Evolutionary conservation across 768 basidiomycete genomes (phyloP), one percentile per base, ranked within the genome.

Genomic region (Mycena maculata): DNA sequence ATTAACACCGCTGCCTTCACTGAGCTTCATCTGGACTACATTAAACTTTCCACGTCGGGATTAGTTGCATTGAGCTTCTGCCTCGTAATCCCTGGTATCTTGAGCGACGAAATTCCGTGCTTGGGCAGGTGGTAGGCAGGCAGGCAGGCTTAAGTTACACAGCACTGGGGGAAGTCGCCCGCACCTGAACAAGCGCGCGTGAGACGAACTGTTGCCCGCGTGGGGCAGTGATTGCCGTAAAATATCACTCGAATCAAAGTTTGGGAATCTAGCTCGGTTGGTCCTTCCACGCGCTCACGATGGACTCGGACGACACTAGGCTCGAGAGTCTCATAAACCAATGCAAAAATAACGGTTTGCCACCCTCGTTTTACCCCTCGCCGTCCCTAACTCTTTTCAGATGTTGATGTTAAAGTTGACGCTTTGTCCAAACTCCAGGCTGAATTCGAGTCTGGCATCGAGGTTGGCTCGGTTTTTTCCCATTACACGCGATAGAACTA

Each of bases 401-500:
- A 95, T 77, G 87, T 91, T 64, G 93, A 95, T 79, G 84, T 87
- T 67, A 93, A 90, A 80, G 85, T 93, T 25, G 93, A 95, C 75
- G 93, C 92, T 28, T 83, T 95, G 67, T 83, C 88, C 64, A 94
- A 92, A 80, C 83, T 95, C 45, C 90, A 94, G 77, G 83, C 82
- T 39, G 87, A 90, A 78, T 92, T 93, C 75, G 91, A 93, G 78
- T 80, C 85, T 41, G 89, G 87, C 53, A 76, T 85, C 63, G 88
- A 95, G 84, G 94, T 93, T 76, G 25, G 53, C 80, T 45, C 54
- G 36, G 60, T 53, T 62, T 54, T 65, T 27, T 62, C 67, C 57
- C 60, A n/a, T 23, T 53, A 56, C 50, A 59, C 72, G 66, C 65
- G 70, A 59, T 23, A 52, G 55, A 60, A 49, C 69, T 45, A 62